These are phyloP conservation scores for Cercospora sp. DNA, from an alignment of 2,329 filamentous ascomycete species.

Conservation along the genomic window DNA sequence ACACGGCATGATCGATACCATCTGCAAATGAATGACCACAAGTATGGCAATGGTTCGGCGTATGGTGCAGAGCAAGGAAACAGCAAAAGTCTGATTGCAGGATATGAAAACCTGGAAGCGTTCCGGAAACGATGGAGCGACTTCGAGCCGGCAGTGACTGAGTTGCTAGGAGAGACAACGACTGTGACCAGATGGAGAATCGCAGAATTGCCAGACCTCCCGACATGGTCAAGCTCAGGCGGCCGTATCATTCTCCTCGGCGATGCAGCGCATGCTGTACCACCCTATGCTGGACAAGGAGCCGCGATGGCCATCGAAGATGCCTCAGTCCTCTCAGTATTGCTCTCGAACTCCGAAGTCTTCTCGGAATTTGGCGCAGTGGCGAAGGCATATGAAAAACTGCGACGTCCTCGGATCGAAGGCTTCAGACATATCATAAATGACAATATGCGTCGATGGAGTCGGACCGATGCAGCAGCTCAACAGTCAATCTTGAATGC, in stretches of 20 bases:
- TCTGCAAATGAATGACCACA: conserved; percentile 18
- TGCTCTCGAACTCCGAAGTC: not conserved
- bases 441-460: conserved; percentile 8
- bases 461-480: not conserved
- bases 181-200: conserved; percentile 12
- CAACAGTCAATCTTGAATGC: not conserved
- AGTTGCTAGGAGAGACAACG: conserved; percentile 6
- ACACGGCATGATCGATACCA: conserved; percentile 12
- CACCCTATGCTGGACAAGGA: conserved; percentile 19
- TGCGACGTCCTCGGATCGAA: conserved; percentile 14
- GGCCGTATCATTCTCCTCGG: conserved; percentile 15
- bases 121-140: conserved; percentile 13
- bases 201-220: conserved; percentile 15
- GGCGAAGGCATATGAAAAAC: conserved; percentile 8
- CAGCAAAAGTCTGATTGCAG: not conserved
- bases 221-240: conserved; percentile 13
- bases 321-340: conserved; percentile 9
- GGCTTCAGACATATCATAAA: conserved; percentile 15
- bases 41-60: not conserved
- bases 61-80: conserved; percentile 3
- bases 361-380: not conserved
- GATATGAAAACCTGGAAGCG: conserved; percentile 5
- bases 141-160: conserved; percentile 13
- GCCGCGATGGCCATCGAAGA: conserved; percentile 20
- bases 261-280: conserved; percentile 19